Percentiles rank a stretch among this genome's conserved stretches.
Conservation (phyloP, 768 basidiomycete species). For the Termitomyces sp. region DNA sequence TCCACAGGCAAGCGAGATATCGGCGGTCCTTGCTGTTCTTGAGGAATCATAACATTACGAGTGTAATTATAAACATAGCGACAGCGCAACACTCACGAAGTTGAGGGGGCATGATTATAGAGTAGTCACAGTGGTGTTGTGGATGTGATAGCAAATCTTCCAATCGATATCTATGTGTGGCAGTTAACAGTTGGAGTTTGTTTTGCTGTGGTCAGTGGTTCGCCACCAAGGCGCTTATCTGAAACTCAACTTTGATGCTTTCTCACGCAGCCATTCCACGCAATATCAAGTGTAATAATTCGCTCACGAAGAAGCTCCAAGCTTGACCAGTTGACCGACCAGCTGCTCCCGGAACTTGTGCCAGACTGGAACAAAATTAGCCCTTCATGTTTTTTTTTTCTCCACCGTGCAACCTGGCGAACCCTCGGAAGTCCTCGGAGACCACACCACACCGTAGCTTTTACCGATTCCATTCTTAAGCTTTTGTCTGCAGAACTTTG, state of each 20-base stretch:
- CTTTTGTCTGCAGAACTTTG: not conserved
- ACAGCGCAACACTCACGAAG: not conserved
- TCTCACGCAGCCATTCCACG: too few relatives aligned
- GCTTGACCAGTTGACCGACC: too few relatives aligned
- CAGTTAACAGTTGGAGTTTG: too few relatives aligned
- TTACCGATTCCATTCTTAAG: not conserved
- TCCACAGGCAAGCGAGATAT: not conserved
- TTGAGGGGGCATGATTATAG: not conserved
- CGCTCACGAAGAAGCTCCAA: too few relatives aligned
- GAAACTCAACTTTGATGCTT: too few relatives aligned
- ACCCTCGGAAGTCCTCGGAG: not conserved
- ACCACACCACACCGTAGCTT: not conserved
- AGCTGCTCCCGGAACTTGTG: too few relatives aligned
- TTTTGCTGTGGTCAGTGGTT: too few relatives aligned
- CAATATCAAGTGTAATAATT: too few relatives aligned
- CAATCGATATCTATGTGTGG: too few relatives aligned
- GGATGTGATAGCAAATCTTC: not conserved
- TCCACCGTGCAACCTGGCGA: not conserved
- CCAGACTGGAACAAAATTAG: too few relatives aligned
- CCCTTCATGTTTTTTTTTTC: not conserved
- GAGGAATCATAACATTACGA: not conserved
- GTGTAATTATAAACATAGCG: not conserved
- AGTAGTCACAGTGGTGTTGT: not conserved
- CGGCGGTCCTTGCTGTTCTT: too few relatives aligned
- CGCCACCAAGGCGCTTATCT: too few relatives aligned